Base-by-base conservation (phyloP, 495 filamentous ascomycete species). In the Penicillium paxilli region DNA sequence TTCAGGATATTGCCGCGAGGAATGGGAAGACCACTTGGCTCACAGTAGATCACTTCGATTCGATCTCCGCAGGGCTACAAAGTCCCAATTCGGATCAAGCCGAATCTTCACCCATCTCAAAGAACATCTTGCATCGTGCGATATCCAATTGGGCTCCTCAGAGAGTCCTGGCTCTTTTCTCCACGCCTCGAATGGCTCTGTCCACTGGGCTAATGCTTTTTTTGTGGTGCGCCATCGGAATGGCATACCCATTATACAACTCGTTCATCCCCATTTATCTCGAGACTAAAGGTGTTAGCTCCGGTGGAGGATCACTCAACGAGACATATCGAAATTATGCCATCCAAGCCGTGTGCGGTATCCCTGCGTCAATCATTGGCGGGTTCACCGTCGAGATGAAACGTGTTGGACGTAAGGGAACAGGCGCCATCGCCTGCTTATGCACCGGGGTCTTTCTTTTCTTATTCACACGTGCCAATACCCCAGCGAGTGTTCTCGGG, bases 11-110 rank as follows among this genome's bases (percentile, higher is more conserved):
- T 38, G 62, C 67, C 0, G 26, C 47, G 10, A 54, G 58, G 30
- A 67, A 65, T 28, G 57, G 49, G 5, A 51, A 53, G 22, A 37
- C 55, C 14, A 66, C 66, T 5, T 69, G 63, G 66, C 49, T 69
- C 0, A 62, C 55, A 0, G 59, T 60, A 38, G 56, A 57, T 0
- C 55, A 52, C 12, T 63, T 69, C 16, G 61, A 65, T 42, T 55
- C 63, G n/a, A 38, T 40, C 9, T 32, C 44, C 4, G 24, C 23
- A 8, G n/a, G 44, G 16, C 24, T 47, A n/a, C 44, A 25, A 47
- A 32, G 5, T 19, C 38, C 41, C 6, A 25, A 30, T 5, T 54
- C 57, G 16, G 42, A 57, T 2, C 54, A 58, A 19, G 40, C 54
- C 0, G 55, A 56, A 56, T 60, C 0, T 37, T 64, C 6, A 62